Base-by-base conservation (phyloP, 2,329 filamentous ascomycete species). In the Cytospora mali region DNA sequence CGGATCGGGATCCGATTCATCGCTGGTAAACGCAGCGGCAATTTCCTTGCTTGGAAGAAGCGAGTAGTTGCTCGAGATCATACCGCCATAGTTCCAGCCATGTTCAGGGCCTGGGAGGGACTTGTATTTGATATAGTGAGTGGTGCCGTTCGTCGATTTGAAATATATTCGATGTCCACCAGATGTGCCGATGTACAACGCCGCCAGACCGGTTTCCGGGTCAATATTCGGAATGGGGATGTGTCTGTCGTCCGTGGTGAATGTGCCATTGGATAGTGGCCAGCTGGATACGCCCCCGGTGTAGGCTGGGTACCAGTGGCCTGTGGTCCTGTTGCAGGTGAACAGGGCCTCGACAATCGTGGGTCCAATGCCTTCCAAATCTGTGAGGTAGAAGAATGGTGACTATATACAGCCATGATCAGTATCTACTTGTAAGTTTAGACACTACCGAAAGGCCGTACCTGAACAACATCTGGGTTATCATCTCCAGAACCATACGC, bases 231-330 rank as follows among this genome's bases (percentile, higher is more conserved):
- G 29, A 6, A 42, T 42, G 16, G 35, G 35, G 13, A n/a, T 5
- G 13, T 42, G 35, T n/a, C 18, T 42, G 35, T 42, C 35, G 13
- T 42, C 35, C n/a, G 52, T 18, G 52, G 52, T 55, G 29, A 39
- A 13, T 11, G 52, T 55, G 10, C 52, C 52, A 33, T 55, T 55
- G 27, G 52, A 55, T n/a, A 42, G n/a, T 42, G 35, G 18, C 35
- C 35, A 42, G 35, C 35, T 42, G 31, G 39, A 35, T 4, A 23
- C 10, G 27, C 14, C 11, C n/a, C n/a, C n/a, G 27, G 50, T 6
- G 27, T 14, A 5, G 27, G 50, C 50, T 13, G 27, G 31, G 28
- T 18, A n/a, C 50, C 50, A 53, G 13, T 29, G 28, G 13, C 50
- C 50, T 18, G 14, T 53, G 23, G 50, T 53, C 13, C 16, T 33